Conservation (phyloP, 441 rosid genomes). For the Pelargonium myrrhifolium region DNA sequence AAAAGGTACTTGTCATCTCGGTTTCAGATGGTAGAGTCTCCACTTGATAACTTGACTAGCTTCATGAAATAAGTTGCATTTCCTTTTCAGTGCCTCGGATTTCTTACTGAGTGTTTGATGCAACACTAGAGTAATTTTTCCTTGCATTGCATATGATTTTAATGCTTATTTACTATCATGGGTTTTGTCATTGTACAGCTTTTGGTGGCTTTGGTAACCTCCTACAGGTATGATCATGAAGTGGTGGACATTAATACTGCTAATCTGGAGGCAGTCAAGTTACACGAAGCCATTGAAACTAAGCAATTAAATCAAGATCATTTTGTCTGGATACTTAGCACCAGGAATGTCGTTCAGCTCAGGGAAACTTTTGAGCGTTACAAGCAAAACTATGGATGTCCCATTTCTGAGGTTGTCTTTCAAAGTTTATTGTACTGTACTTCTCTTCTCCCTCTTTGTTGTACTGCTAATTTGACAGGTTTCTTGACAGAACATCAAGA, state of each 20-base stretch:
- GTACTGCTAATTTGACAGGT: constrained; percentile 1
- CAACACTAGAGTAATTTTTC: neutral
- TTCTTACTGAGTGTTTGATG: neutral
- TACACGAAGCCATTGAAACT: constrained; percentile 52
- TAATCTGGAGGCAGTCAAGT: constrained; percentile 47
- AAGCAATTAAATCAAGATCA: constrained; percentile 58
- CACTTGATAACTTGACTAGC: neutral
- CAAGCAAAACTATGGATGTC: constrained; percentile 41
- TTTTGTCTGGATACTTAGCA: constrained; percentile 47
- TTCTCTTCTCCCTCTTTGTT: neutral
- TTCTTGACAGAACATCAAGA: constrained; percentile 48
- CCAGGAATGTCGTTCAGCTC: constrained; percentile 68
- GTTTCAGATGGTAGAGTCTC: no score
- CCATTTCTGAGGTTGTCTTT: constrained; percentile 52
- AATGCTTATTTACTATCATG: neutral
- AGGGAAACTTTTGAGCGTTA: constrained; percentile 58
- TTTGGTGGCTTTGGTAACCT: constrained; percentile 56
- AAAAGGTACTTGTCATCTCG: constrained; percentile 42
- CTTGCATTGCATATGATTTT: neutral
- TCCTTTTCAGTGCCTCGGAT: no score
- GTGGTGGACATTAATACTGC: constrained; percentile 44
- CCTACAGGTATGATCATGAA: constrained; percentile 70
- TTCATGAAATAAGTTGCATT: neutral
- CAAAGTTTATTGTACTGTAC: constrained; percentile 1
- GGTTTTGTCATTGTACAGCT: constrained; percentile 34